Evolutionary conservation across 148 eudicot species (phyloP).

Genomic region (Silene conica): DNA sequence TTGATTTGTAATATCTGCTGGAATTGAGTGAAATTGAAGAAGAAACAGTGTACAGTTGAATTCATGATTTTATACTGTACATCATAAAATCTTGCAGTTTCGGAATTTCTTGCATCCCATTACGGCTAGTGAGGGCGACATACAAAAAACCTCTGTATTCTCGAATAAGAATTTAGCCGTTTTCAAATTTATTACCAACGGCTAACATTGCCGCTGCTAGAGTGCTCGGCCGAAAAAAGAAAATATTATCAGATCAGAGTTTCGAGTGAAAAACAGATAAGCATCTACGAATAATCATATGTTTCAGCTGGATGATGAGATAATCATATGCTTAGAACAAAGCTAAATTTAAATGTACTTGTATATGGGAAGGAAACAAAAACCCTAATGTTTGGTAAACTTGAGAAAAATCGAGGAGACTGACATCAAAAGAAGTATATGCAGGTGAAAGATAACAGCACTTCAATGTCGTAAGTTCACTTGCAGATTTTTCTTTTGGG

Average conservation of each 20-base stretch:
- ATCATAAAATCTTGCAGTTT: no score
- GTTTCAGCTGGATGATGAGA: slow-evolving; percentile 2
- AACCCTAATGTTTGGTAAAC: neutral
- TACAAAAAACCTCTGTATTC: neutral
- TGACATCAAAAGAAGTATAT: slow-evolving; percentile 12
- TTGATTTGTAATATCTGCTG: neutral
- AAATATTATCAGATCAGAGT: no score
- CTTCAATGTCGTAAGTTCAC: slow-evolving; percentile 19
- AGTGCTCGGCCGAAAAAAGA: no score
- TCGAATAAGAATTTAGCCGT: no score
- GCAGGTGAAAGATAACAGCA: slow-evolving; percentile 12
- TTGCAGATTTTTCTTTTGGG: slow-evolving; percentile 19
- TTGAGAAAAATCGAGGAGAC: neutral
- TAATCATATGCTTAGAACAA: slow-evolving; percentile 8
- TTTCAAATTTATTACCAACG: no score
- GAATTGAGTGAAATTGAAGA: slow-evolving; percentile 9
- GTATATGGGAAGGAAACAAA: neutral
- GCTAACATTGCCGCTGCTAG: no score
- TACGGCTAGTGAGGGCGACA: neutral
- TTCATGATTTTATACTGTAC: no score
- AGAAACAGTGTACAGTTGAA: no score
- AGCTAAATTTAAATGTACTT: slow-evolving; percentile 3
- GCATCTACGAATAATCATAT: neutral
- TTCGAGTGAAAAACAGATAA: neutral
- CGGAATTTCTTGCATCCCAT: no score